A percentile compares a stretch with the other conserved stretches of the same genome.
Conservation (phyloP, 805 yeast species). For the Suhomyces emberorum region DNA sequence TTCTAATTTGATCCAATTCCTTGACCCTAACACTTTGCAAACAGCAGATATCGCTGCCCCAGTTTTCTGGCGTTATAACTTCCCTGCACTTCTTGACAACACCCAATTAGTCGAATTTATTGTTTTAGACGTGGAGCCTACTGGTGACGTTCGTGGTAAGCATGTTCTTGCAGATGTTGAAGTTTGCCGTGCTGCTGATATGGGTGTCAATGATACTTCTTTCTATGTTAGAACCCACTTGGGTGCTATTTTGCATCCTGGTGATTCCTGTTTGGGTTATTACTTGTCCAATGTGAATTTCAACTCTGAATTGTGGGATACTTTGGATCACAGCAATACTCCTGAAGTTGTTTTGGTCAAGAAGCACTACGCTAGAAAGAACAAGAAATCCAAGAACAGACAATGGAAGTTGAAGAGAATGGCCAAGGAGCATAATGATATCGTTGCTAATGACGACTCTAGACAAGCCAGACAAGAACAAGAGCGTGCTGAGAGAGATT, state of each 20-base stretch:
- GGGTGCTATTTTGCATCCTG: slow-evolving; percentile 94
- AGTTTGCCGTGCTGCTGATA: slow-evolving; percentile 82
- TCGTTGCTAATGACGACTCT: slow-evolving; percentile 65
- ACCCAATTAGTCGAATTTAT: slow-evolving; percentile 80
- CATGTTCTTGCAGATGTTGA: slow-evolving; percentile 85
- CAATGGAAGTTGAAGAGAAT: slow-evolving; percentile 92
- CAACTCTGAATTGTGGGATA: slow-evolving; percentile 83
- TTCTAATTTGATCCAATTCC: slow-evolving; percentile 77
- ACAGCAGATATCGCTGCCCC: slow-evolving; percentile 68
- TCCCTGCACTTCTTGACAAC: slow-evolving; percentile 70
- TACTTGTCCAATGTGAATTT: slow-evolving; percentile 81
- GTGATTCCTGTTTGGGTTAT: slow-evolving; percentile 93
- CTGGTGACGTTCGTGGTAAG: slow-evolving; percentile 75
- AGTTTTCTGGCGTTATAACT: slow-evolving; percentile 81
- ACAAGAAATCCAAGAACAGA: slow-evolving; percentile 72
- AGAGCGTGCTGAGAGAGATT: slow-evolving; percentile 91
- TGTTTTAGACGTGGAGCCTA: slow-evolving; percentile 91
- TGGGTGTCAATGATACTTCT: slow-evolving; percentile 81
- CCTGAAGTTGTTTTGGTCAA: slow-evolving; percentile 88
- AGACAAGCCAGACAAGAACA: slow-evolving; percentile 83
- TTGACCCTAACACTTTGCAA: slow-evolving; percentile 81
- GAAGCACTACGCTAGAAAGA: slow-evolving; percentile 81
- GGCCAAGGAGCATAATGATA: slow-evolving; percentile 93
- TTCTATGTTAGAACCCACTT: slow-evolving; percentile 86
- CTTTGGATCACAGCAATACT: slow-evolving; percentile 53